Evolutionary conservation across 768 basidiomycete species (phyloP), one percentile per base, ranked within the genome.

Genomic region (Mycena galericulata): DNA sequence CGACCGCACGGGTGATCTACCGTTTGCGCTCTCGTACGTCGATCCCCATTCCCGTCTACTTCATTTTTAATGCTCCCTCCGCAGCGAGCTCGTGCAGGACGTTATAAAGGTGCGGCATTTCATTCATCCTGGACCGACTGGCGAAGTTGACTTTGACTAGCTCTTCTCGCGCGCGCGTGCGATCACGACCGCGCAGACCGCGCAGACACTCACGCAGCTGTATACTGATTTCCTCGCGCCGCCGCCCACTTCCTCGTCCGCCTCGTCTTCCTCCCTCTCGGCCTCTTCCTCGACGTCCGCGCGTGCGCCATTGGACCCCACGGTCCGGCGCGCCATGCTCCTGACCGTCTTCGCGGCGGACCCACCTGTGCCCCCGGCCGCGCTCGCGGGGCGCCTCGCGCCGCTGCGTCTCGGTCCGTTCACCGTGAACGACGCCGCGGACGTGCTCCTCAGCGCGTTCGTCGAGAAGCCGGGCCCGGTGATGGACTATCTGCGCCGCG

Each of bases 301-400:
- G 29, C 43, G 18, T 40, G 22, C 34, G 14, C 7, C 43, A 46
- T 72, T 82, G 9, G 86, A 92, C 73, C 83, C 85, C 24, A 82
- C 82, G 51, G 90, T 89, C 69, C 90, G 92, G 45, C 84, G 90
- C 24, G 91, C 92, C 60, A 88, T 96, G 79, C 84, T 95, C n/a
- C 83, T 93, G 62, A 87, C 88, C 18, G 82, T 90, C 22, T 92
- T 91, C 77, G 81, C 89, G 36, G 64, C 63, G 26, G 73, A 74
- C 15, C 67, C 66, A 18, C 46, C 63, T 4, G 56, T 63, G 24
- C 77, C 75, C 22, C 69, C 78, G 15, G 67, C 72, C 30, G 75
- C 80, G 1, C 78, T 88, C 61, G 83, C 83, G 56, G 76, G 80
- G 45, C 88, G 87, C 70, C 79, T 93, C 54, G 88, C 91, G 58